These are phyloP conservation scores for Thecaphora frezii DNA, from an alignment of 1,284 basidiomycete species.

Conservation along the genomic window DNA sequence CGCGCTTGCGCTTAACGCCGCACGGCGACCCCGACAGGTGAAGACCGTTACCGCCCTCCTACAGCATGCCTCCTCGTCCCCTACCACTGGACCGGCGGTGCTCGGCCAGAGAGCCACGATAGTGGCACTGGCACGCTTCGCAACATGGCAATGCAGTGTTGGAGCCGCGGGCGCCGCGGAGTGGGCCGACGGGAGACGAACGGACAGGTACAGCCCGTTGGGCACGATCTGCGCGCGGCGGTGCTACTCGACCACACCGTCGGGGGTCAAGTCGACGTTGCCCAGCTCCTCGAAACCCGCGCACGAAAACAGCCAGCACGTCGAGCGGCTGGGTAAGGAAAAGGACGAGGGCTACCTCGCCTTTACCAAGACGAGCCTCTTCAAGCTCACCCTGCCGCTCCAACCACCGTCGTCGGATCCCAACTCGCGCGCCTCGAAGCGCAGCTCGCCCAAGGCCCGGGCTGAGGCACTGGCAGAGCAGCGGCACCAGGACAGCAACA, in stretches of 20 bases:
- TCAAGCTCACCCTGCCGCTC: slow-evolving; percentile 43
- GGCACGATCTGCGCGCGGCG: slow-evolving; percentile 1
- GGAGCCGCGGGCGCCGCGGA: no score
- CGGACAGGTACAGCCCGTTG: no score
- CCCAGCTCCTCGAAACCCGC: slow-evolving; percentile 32
- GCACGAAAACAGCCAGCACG: slow-evolving; percentile 25
- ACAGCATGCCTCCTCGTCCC: no score
- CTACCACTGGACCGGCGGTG: no score
- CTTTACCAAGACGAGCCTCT: slow-evolving; percentile 49
- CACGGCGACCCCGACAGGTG: no score
- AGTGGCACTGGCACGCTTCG: no score
- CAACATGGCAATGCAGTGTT: no score
- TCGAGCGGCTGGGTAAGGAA: slow-evolving; percentile 9
- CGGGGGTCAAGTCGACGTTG: slow-evolving; percentile 34
- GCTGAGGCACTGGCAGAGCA: slow-evolving; percentile 1
- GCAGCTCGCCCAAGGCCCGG: slow-evolving; percentile 16
- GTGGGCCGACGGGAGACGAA: no score
- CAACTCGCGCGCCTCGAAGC: slow-evolving; percentile 20
- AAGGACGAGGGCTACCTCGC: slow-evolving; percentile 42
- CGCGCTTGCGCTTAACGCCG: no score
- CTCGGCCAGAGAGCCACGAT: no score
- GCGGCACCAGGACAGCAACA: no score
- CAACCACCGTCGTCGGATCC: slow-evolving; percentile 28
- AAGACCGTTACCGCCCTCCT: no score
- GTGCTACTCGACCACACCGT: slow-evolving; percentile 19